Evolutionary conservation across 768 basidiomycete species (phyloP).

Genomic region (Rhodocollybia butyracea): DNA sequence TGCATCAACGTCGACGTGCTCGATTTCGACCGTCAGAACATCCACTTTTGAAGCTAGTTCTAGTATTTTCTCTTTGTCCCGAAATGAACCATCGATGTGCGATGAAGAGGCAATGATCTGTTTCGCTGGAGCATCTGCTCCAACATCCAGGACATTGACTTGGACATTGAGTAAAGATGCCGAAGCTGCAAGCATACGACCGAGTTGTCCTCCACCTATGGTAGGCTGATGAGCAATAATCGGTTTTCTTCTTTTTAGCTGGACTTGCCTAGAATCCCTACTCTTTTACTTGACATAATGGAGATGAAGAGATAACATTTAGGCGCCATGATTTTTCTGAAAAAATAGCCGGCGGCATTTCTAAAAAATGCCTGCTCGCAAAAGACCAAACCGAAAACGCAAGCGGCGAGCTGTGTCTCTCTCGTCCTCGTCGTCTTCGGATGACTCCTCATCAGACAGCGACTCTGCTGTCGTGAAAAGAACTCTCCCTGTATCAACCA

Average conservation of each 20-base stretch:
- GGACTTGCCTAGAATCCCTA: constrained; percentile 53
- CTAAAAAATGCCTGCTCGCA: constrained; percentile 35
- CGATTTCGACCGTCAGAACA: constrained; percentile 92
- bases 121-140: constrained; percentile 82
- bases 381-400: constrained; percentile 46
- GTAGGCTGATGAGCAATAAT: neutral
- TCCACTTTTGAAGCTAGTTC: constrained; percentile 80
- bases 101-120: constrained; percentile 61
- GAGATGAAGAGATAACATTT: neutral
- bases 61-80: constrained; percentile 73
- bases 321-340: neutral
- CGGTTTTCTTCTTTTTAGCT: constrained; percentile 1
- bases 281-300: constrained; percentile 40
- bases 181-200: constrained; percentile 92
- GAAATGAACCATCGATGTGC: constrained; percentile 90
- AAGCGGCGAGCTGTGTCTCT: constrained; percentile 48
- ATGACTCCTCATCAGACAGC: constrained; percentile 27
- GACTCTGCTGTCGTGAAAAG: constrained; percentile 15
- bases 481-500: neutral
- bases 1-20: constrained; percentile 84
- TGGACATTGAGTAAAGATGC: constrained; percentile 86
- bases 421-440: constrained; percentile 34
- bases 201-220: constrained; percentile 92
- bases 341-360: constrained; percentile 1
- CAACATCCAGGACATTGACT: constrained; percentile 81